Evolutionary conservation across 2,329 filamentous ascomycete species (phyloP).

Genomic region (Drechslera avenae): DNA sequence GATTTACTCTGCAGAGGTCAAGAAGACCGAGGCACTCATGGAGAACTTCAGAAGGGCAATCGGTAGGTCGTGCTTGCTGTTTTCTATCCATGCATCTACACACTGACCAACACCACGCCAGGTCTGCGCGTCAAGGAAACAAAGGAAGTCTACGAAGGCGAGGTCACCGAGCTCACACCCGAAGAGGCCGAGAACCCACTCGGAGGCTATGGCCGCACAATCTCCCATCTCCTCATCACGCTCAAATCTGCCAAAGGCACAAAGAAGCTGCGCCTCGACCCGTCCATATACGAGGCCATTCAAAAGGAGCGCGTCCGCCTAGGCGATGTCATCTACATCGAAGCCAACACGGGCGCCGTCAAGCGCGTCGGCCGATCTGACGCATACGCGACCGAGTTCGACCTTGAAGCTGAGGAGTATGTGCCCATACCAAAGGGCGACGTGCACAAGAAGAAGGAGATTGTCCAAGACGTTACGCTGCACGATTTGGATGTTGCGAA

Average conservation of each 20-base stretch:
- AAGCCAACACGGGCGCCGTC: conserved; percentile 97
- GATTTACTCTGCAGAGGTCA: conserved; percentile 96
- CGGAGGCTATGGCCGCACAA: conserved; percentile 95
- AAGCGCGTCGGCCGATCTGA: conserved; percentile 96
- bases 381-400: conserved; percentile 97
- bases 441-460: conserved; percentile 99
- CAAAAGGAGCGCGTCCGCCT: conserved; percentile 97
- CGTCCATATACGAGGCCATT: conserved; percentile 98
- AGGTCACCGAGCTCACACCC: conserved; percentile 95
- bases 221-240: conserved; percentile 91
- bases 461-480: conserved; percentile 96
- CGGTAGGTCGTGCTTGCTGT: conserved; percentile 57
- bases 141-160: conserved; percentile 98
- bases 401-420: conserved; percentile 98
- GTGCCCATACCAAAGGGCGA: conserved; percentile 98
- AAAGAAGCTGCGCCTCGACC: conserved; percentile 95
- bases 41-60: conserved; percentile 98
- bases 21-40: conserved; percentile 99
- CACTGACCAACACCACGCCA: conserved; percentile 28
- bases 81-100: conserved; percentile 5
- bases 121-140: conserved; percentile 93
- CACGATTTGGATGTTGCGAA: conserved; percentile 98
- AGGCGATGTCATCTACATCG: conserved; percentile 98
- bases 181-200: conserved; percentile 98
- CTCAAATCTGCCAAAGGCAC: conserved; percentile 95